Evolutionary conservation across 2,329 filamentous ascomycete genomes (phyloP).

Genomic region (Penicillium rolfsii): DNA sequence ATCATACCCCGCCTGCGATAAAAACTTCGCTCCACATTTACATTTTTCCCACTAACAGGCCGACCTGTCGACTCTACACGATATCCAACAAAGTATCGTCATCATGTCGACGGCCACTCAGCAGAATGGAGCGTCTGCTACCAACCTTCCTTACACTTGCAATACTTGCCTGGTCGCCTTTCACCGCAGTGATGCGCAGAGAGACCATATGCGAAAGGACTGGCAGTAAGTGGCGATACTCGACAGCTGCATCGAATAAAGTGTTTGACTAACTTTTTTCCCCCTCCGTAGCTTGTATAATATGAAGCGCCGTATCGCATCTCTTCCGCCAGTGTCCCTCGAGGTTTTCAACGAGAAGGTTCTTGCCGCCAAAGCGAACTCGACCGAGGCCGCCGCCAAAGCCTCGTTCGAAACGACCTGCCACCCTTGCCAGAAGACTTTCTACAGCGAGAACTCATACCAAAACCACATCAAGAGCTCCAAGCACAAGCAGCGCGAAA

Average conservation of each 20-base stretch:
- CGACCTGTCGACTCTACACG: conserved; percentile 13
- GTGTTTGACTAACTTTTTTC: conserved; percentile 11
- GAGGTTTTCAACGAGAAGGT: conserved; percentile 97
- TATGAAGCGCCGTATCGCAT: conserved; percentile 89
- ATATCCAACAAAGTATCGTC: conserved; percentile 8
- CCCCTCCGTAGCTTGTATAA: conserved; percentile 74
- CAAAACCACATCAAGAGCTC: conserved; percentile 88
- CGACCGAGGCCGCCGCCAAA: conserved; percentile 81
- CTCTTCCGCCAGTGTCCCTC: conserved; percentile 84
- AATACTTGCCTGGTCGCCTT: conserved; percentile 98
- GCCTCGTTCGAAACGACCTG: conserved; percentile 87
- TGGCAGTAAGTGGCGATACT: conserved; percentile 76
- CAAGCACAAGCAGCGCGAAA: conserved; percentile 77
- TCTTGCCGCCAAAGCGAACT: conserved; percentile 81
- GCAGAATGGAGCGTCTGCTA: conserved; percentile 36
- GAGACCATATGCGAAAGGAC: conserved; percentile 95
- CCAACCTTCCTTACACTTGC: conserved; percentile 90
- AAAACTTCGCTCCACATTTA: conserved; percentile 33
- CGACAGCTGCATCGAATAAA: neutral
- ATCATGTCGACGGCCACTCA: conserved; percentile 31
- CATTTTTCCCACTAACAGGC: conserved; percentile 17
- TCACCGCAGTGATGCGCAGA: conserved; percentile 87
- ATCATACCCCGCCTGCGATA: conserved; percentile 22
- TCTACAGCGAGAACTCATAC: conserved; percentile 95
- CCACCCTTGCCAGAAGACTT: conserved; percentile 82